Evolutionary conservation across 331 rosid genomes (phyloP).

Genomic region (Erythrophleum ivorense): DNA sequence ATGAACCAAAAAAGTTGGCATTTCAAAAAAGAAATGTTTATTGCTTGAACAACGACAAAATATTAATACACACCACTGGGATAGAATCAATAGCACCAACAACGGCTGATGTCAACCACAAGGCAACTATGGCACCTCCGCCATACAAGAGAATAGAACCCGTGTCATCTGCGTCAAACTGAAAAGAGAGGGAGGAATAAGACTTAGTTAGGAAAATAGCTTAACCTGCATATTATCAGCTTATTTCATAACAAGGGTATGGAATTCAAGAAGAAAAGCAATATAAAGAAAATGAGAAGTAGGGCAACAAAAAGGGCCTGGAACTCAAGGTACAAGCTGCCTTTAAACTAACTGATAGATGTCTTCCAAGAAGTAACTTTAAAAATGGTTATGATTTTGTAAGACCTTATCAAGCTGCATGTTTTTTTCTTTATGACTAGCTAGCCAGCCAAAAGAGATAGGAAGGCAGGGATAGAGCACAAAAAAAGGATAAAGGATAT

Average conservation of each 20-base stretch:
- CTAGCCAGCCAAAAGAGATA: not conserved
- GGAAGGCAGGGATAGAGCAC: not conserved
- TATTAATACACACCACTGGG: conserved; percentile 65
- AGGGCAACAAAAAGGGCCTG: not conserved
- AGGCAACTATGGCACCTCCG: conserved; percentile 49
- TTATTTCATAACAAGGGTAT: not conserved
- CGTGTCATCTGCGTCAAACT: conserved; percentile 64
- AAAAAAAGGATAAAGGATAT: not conserved
- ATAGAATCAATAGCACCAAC: conserved; percentile 84
- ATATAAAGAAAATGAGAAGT: too few species aligned
- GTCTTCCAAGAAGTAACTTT: not conserved
- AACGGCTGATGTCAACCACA: conserved; percentile 79
- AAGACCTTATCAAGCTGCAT: not conserved
- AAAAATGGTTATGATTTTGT: not conserved
- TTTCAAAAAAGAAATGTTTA: not conserved
- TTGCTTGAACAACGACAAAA: not conserved
- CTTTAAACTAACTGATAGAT: not conserved
- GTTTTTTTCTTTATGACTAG: not conserved
- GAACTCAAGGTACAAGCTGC: not conserved
- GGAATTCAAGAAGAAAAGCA: not conserved
- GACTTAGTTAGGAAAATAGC: not conserved
- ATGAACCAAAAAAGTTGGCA: conserved; percentile 17
- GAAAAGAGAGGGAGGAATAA: not conserved
- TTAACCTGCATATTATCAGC: not conserved
- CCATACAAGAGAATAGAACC: conserved; percentile 54